Conservation (phyloP, 2,329 filamentous ascomycete species). For the Thermothelomyces thermophilus region DNA sequence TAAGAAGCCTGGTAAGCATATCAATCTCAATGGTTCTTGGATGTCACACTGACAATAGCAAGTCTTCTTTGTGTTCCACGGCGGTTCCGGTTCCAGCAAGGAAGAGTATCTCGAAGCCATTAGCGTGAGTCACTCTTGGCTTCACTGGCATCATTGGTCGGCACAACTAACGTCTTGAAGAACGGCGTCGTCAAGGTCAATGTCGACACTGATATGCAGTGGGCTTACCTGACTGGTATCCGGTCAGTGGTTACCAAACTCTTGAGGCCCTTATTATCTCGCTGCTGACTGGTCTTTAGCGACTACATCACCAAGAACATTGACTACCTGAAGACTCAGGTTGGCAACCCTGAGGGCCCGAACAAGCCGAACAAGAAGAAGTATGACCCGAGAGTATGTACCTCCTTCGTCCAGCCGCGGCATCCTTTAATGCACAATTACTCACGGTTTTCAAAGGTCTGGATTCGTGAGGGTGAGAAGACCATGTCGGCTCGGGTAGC, state of each 20-base stretch:
- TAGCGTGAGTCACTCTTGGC: slow-evolving; percentile 19
- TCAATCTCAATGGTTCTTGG: too few relatives aligned
- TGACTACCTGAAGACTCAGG: slow-evolving; percentile 79
- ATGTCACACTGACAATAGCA: background rate
- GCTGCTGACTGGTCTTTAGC: slow-evolving; percentile 11
- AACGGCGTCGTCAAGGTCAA: slow-evolving; percentile 97
- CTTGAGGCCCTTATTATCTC: background rate
- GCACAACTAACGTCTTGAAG: background rate
- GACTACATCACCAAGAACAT: slow-evolving; percentile 94
- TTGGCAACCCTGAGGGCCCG: slow-evolving; percentile 86
- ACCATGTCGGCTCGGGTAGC: slow-evolving; percentile 79
- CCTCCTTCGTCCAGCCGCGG: background rate
- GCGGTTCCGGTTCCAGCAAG: slow-evolving; percentile 86
- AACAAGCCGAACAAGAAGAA: slow-evolving; percentile 99
- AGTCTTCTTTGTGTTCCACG: slow-evolving; percentile 99
- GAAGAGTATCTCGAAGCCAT: slow-evolving; percentile 87
- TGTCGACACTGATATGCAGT: slow-evolving; percentile 96
- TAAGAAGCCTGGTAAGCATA: slow-evolving; percentile 63
- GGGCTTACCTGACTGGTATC: slow-evolving; percentile 85
- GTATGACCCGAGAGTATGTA: slow-evolving; percentile 81
- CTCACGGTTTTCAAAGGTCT: slow-evolving; percentile 18
- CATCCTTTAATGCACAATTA: background rate
- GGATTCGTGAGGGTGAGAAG: slow-evolving; percentile 75
- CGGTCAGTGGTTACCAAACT: slow-evolving; percentile 37
- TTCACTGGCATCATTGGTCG: background rate